These are phyloP conservation scores for Phytophthora pinifolia DNA, from an alignment of 352 stramenopile species.

Conservation along the genomic window DNA sequence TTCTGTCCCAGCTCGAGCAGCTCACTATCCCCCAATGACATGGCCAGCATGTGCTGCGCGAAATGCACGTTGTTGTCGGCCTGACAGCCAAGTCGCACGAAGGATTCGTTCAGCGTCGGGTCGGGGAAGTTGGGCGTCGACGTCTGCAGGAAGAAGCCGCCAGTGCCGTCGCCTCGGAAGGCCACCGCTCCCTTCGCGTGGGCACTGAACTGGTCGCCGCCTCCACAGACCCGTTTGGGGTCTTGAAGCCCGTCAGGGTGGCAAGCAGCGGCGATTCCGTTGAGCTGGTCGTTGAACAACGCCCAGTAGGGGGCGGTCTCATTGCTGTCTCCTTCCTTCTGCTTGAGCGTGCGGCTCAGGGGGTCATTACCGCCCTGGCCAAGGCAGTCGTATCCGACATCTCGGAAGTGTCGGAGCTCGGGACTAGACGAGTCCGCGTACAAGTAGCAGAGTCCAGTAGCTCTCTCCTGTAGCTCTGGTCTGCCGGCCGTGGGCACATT, in stretches of 20 bases:
- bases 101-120: slow-evolving; percentile 42
- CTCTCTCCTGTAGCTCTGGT: slow-evolving; percentile 31
- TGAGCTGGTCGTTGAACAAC: slow-evolving; percentile 80
- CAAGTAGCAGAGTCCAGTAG: slow-evolving; percentile 72
- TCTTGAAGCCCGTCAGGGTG: slow-evolving; percentile 4
- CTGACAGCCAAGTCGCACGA: slow-evolving; percentile 73
- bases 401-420: slow-evolving; percentile 62
- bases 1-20: slow-evolving; percentile 45
- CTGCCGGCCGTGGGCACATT: slow-evolving; percentile 45
- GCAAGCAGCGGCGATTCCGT: slow-evolving; percentile 53
- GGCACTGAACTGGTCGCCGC: slow-evolving; percentile 58
- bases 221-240: slow-evolving; percentile 44
- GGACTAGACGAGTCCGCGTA: slow-evolving; percentile 65
- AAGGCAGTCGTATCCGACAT: slow-evolving; percentile 74
- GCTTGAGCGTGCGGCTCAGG: slow-evolving; percentile 69
- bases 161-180: slow-evolving; percentile 38
- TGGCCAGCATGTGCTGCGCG: slow-evolving; percentile 66
- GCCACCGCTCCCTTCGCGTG: slow-evolving; percentile 73
- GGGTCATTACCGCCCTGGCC: slow-evolving; percentile 74
- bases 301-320: slow-evolving; percentile 49
- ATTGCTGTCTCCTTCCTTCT: slow-evolving; percentile 25
- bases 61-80: slow-evolving; percentile 78
- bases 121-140: slow-evolving; percentile 81
- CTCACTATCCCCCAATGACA: slow-evolving; percentile 52
- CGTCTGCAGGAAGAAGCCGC: slow-evolving; percentile 74